Evolutionary conservation across 1,284 basidiomycete species (phyloP), one percentile per base, ranked within the genome.

Genomic region (Stereum hirsutum): DNA sequence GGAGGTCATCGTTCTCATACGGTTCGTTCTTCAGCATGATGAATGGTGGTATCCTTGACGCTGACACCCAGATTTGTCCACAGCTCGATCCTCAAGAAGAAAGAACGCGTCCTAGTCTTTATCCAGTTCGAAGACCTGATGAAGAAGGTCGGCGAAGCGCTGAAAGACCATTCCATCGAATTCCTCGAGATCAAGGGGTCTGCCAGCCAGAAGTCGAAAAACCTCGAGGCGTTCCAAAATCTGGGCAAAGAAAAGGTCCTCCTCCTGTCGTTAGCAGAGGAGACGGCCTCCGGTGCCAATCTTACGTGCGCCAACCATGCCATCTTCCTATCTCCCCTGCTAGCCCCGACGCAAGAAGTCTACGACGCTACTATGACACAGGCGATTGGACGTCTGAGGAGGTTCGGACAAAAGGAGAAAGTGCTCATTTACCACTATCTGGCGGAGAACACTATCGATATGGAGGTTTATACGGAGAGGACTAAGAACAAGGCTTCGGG

Each of bases 121-220:
- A 86, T 95, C 11, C 93, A 97, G 56, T 97, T 95, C 72, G 83
- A 81, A 7, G 94, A 96, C 60, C 73, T 97, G 48, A 89, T 87
- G 70, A 79, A 80, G 57, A 96, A 95, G 61, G 88, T 96, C 30
- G 79, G 79, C 5, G 87, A 92, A 47, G 89, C 90, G 0, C 74
- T 97, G 47, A 65, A 61, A 1, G 73, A 75, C 35, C 75, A 90
- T 55, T 74, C 76, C 15, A 80, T 97, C 55, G 69, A 71, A 25
- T 92, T 81, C 62, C 74, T 89, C 30, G 84, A 91, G 55, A 85
- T 96, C 58, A 78, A 77, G 43, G 94, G 93, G 28, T 77, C 78
- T 4, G 87, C 89, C 3, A 72, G 74, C 36, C 65, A 73, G 49
- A 87, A 83, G 64, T 89, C 86, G 56, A 88, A 87, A 55, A 83